phyloP scores from a whole-genome alignment of 371 early-diverging fungal species.

The Mucor saturninus region DNA sequence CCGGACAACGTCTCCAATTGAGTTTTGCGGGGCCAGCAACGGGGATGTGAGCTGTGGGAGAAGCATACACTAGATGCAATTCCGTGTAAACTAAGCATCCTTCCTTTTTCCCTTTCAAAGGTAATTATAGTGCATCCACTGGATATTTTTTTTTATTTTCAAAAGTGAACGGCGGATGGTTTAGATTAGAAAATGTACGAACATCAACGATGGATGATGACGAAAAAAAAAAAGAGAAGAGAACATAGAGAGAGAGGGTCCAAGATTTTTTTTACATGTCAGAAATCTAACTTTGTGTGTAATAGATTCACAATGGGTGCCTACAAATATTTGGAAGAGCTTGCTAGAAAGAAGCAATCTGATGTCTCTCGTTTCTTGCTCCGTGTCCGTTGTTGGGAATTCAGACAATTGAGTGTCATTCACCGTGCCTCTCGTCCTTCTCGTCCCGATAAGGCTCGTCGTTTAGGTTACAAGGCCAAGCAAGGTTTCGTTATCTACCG shows the following conservation, averaged over 20 bases:
- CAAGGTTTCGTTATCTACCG: slow-evolving; percentile 98
- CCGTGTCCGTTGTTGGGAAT: slow-evolving; percentile 98
- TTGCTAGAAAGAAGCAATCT: slow-evolving; percentile 98
- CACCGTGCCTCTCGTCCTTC: slow-evolving; percentile 98
- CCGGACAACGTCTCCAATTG: background rate
- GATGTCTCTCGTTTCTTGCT: slow-evolving; percentile 98
- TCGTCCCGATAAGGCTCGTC: slow-evolving; percentile 99
- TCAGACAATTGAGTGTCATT: slow-evolving; percentile 91
- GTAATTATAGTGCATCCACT: slow-evolving; percentile 15
- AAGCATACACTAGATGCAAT: slow-evolving; percentile 13
- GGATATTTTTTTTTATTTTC: background rate
- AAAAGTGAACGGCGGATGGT: background rate
- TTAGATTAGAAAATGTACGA: background rate
- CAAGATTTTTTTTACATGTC: background rate
- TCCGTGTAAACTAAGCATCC: slow-evolving; percentile 19
- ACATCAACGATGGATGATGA: slow-evolving; percentile 6
- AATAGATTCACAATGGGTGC: slow-evolving; percentile 51
- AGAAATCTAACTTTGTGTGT: background rate
- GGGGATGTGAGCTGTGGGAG: background rate
- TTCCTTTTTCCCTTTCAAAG: slow-evolving; percentile 39
- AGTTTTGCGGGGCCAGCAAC: background rate
- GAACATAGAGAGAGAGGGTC: background rate
- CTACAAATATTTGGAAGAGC: slow-evolving; percentile 97
- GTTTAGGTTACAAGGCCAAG: slow-evolving; percentile 99
- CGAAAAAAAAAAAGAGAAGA: background rate